Evolutionary conservation across 1,284 basidiomycete species (phyloP).

Genomic region (Fomitopsis schrenkii): DNA sequence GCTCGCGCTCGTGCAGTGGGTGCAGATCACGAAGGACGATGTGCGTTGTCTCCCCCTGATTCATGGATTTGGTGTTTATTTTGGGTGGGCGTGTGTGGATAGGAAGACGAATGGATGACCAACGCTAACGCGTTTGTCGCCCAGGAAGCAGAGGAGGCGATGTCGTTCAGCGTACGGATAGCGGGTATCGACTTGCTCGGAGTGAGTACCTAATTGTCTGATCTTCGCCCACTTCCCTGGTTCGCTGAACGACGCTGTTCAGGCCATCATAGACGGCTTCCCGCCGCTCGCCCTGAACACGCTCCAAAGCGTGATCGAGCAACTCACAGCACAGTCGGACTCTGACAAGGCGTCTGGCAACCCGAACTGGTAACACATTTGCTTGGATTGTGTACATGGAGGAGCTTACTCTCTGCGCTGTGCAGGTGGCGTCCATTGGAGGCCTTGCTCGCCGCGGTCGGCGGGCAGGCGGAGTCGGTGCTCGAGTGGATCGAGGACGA

Average conservation of each 20-base stretch:
- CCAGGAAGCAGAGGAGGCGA: slow-evolving; percentile 91
- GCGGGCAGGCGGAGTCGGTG: slow-evolving; percentile 77
- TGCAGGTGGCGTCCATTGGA: slow-evolving; percentile 88
- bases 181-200: slow-evolving; percentile 82
- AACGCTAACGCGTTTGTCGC: slow-evolving; percentile 92
- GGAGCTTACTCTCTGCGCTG: not conserved
- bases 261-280: slow-evolving; percentile 74
- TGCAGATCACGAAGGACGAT: slow-evolving; percentile 88
- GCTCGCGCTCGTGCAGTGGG: slow-evolving; percentile 62
- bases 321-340: slow-evolving; percentile 52
- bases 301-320: slow-evolving; percentile 58
- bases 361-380: slow-evolving; percentile 44
- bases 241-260: not conserved
- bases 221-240: not conserved
- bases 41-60: too few species aligned
- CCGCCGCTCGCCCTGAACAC: slow-evolving; percentile 51
- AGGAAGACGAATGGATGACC: slow-evolving; percentile 90
- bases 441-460: slow-evolving; percentile 80
- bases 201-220: slow-evolving; percentile 38
- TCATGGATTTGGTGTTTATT: not conserved
- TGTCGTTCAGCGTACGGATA: slow-evolving; percentile 78
- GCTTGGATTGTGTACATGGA: not conserved
- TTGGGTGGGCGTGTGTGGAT: not conserved
- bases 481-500: slow-evolving; percentile 77
- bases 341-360: slow-evolving; percentile 48